Conservation (phyloP, 768 basidiomycete genomes). For the Kwoniella botswanensis region DNA sequence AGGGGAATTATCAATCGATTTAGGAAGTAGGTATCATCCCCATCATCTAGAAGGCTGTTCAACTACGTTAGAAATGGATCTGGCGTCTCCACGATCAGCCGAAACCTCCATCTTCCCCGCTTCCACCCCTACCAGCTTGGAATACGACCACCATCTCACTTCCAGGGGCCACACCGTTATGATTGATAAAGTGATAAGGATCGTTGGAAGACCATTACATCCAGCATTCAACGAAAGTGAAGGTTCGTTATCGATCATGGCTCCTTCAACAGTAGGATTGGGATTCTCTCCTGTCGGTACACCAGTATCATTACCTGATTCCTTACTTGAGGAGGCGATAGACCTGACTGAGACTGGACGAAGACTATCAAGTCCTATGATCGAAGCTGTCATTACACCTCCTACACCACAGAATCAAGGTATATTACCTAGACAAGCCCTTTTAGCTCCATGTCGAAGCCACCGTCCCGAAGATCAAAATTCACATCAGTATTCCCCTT, state of each 20-base stretch:
- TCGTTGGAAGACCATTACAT: constrained; percentile 21
- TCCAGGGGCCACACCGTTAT: neutral
- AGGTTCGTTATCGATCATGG: constrained; percentile 21
- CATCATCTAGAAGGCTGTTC: neutral
- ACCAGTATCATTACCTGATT: constrained; percentile 34
- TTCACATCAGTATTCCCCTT: neutral
- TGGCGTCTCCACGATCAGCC: constrained; percentile 13
- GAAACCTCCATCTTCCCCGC: constrained; percentile 29
- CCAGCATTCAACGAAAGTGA: constrained; percentile 20
- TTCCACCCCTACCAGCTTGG: constrained; percentile 15
- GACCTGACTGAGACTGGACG: constrained; percentile 27
- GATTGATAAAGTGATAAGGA: neutral
- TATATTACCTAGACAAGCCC: neutral
- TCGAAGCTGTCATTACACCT: constrained; percentile 4
- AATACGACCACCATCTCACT: neutral
- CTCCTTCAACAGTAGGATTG: constrained; percentile 22
- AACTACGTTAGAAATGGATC: constrained; percentile 1
- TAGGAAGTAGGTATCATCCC: constrained; percentile 25
- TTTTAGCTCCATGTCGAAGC: neutral
- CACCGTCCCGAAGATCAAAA: too few species aligned
- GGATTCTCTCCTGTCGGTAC: constrained; percentile 22
- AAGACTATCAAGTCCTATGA: constrained; percentile 6
- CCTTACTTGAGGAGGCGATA: constrained; percentile 26
- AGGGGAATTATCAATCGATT: constrained; percentile 30
- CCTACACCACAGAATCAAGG: constrained; percentile 16